Evolutionary conservation across 192 early-diverging fungal species (phyloP), one percentile per base, ranked within the genome.

Genomic region (Coemansia sp.): DNA sequence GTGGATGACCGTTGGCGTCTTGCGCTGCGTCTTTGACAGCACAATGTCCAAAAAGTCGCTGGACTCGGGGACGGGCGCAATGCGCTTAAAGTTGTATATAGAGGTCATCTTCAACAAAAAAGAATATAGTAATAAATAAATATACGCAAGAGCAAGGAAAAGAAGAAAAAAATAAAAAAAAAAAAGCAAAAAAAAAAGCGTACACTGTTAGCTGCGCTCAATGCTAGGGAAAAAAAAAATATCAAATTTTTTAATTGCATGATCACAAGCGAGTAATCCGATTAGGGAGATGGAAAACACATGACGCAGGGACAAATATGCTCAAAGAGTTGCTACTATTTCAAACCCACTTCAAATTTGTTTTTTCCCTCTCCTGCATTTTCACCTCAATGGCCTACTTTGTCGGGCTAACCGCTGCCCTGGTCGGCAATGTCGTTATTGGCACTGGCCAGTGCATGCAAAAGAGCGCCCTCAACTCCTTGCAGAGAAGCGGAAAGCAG

Each of bases 51-150:
- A 80, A 85, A 99, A 98, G 85, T 98, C 97, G 43, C 81, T 76
- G 32, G 90, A 88, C 67, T 91, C 91, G 32, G 96, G 96, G 14
- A 99, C 95, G 33, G 94, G 94, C 85, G 93, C 91, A 66, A 99
- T 95, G 82, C 91, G 91, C 80, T 99, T 99, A 86, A 99, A 97
- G 84, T 99, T 99, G 86, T 99, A 99, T 74, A 96, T 88, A 37
- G 91, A 88, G 10, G 83, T 30, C 82, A 84, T 84, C 3, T 2
- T 19, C 19, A 3, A 2, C 40, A 19, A 33, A 14, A 23, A 42
- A 62, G 0, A 19, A 44, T 35, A 60, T 28, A 2, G 16, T 49
- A 28, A 64, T 4, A 59, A 14, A 64, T 42, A 43, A 43, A 44
- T 64, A 49, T 64, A 64, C 26, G 33, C 37, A 9, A 37, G 35